Evolutionary conservation across 2,329 filamentous ascomycete species (phyloP).

Genomic region (Apiospora sp.): DNA sequence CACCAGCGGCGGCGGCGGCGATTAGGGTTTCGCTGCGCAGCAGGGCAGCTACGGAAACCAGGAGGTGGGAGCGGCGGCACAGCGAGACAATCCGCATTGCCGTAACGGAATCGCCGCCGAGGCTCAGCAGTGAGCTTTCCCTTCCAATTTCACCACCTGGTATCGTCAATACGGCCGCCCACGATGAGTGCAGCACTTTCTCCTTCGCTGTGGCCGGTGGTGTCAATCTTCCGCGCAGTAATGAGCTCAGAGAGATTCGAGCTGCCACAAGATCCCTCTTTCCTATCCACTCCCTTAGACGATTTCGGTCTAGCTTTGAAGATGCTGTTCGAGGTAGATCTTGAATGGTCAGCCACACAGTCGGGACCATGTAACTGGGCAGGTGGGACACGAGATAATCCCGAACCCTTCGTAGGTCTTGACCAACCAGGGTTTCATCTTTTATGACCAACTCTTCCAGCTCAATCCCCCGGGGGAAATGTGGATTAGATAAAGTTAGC

Average conservation of each 20-base stretch:
- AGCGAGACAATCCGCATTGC: neutral
- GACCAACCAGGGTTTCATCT: neutral
- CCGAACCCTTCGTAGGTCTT: neutral
- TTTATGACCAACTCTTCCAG: neutral
- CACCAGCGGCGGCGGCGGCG: too few species aligned
- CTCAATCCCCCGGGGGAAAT: neutral
- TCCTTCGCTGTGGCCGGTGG: neutral
- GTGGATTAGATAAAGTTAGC: neutral
- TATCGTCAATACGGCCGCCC: neutral
- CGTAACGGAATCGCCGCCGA: neutral
- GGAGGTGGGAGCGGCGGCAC: neutral
- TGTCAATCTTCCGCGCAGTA: neutral
- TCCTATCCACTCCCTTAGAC: neutral
- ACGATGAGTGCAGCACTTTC: neutral
- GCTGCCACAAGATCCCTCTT: neutral
- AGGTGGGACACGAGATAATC: neutral
- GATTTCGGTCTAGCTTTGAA: neutral
- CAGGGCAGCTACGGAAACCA: neutral
- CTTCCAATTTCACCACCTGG: neutral
- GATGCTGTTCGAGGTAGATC: neutral
- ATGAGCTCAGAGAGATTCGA: neutral
- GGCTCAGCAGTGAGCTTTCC: neutral
- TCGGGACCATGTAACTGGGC: neutral
- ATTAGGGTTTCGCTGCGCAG: neutral
- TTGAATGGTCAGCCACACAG: neutral